Evolutionary conservation across 768 basidiomycete species (phyloP).

Genomic region (Albatrellus ellisii): DNA sequence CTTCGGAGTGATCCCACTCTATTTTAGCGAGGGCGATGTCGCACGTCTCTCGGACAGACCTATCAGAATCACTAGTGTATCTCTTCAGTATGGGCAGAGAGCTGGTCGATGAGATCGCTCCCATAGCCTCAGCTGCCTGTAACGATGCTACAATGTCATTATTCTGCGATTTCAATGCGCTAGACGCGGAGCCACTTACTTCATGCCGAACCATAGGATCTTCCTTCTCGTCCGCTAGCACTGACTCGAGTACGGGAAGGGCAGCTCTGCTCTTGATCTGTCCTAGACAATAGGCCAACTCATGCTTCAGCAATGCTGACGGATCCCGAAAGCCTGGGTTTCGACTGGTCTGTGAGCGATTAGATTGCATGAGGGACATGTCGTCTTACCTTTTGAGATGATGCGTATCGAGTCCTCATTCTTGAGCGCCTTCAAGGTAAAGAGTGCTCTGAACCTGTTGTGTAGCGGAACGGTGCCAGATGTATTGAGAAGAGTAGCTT

Average conservation of each 20-base stretch:
- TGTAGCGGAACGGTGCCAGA: conserved; percentile 66
- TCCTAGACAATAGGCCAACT: conserved; percentile 93
- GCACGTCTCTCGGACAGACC: conserved; percentile 85
- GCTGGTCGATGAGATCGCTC: conserved; percentile 64
- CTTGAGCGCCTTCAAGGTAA: conserved; percentile 80
- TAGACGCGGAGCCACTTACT: conserved; percentile 27
- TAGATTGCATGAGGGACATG: conserved; percentile 8
- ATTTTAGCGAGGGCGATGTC: conserved; percentile 96
- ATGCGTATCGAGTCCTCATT: conserved; percentile 69
- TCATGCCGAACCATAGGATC: conserved; percentile 98
- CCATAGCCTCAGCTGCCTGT: conserved; percentile 97
- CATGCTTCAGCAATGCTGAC: conserved; percentile 90
- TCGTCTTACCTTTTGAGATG: conserved; percentile 61
- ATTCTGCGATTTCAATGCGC: background rate
- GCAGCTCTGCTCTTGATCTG: conserved; percentile 72
- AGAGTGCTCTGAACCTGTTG: conserved; percentile 80
- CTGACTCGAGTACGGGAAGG: conserved; percentile 63
- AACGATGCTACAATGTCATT: background rate
- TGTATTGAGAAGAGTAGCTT: conserved; percentile 66
- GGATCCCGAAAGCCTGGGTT: conserved; percentile 76
- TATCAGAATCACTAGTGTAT: conserved; percentile 58
- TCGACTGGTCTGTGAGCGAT: background rate
- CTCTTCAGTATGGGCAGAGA: conserved; percentile 60
- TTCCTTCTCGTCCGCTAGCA: conserved; percentile 55
- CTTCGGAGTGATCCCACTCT: conserved; percentile 77